Conservation (phyloP, 139 green algal genomes). For the Haematococcus sp. region DNA sequence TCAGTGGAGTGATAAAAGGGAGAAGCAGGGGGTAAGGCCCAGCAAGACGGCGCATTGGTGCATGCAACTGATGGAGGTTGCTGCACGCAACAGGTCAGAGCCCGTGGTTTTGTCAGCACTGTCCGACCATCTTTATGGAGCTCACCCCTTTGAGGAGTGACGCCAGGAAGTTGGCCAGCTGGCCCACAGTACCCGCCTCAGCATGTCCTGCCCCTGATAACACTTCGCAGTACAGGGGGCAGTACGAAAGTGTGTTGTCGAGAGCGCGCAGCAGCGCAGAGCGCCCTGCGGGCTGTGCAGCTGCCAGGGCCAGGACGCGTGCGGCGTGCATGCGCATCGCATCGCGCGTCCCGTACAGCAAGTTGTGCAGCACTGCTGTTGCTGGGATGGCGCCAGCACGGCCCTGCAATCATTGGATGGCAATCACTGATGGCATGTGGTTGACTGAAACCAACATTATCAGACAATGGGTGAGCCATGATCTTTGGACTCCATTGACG, state of each 20-base stretch:
- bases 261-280: background rate
- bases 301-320: background rate
- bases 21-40: too few relatives aligned
- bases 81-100: too few relatives aligned
- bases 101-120: too few relatives aligned
- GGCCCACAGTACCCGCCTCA: background rate
- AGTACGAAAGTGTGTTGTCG: background rate
- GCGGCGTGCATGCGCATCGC: background rate
- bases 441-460: too few relatives aligned
- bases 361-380: background rate
- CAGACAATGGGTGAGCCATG: too few relatives aligned
- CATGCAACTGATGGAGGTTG: background rate
- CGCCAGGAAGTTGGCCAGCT: background rate
- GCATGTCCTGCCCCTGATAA: background rate
- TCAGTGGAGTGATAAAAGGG: too few relatives aligned
- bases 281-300: background rate
- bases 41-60: background rate
- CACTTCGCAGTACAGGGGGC: background rate
- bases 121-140: too few relatives aligned
- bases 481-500: too few relatives aligned
- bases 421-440: too few relatives aligned
- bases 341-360: background rate
- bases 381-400: background rate
- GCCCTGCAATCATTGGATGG: background rate
- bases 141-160: constrained; percentile 2